Conservation (phyloP, 495 filamentous ascomycete species). For the Beverwykella pulmonaria region DNA sequence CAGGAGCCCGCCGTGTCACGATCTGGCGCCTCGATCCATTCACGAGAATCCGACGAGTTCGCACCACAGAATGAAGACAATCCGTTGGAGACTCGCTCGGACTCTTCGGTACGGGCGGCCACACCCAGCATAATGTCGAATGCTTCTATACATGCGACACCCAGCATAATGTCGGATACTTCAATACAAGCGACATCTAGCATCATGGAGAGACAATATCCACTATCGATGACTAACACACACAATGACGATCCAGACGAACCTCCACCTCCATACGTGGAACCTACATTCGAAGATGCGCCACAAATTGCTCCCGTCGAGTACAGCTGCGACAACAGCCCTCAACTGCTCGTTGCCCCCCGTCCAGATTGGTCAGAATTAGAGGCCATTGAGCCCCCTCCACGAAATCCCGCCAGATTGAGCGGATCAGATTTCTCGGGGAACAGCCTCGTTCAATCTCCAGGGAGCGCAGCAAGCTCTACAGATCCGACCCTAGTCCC, state of each 20-base stretch:
- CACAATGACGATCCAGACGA: conserved; percentile 20
- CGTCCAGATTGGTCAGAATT: conserved; percentile 10
- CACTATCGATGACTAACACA: neutral
- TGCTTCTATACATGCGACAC: neutral
- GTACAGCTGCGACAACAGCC: conserved; percentile 33
- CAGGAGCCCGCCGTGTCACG: conserved; percentile 17
- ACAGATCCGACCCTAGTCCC: conserved; percentile 3
- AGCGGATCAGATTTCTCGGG: neutral
- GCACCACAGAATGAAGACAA: conserved; percentile 15
- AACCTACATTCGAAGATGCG: conserved; percentile 1
- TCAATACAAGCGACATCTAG: conserved; percentile 9
- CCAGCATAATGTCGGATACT: neutral
- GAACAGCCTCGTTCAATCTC: neutral
- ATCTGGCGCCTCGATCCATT: conserved; percentile 18
- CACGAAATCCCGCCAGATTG: conserved; percentile 14
- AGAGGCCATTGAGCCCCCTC: conserved; percentile 4
- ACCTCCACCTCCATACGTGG: conserved; percentile 35
- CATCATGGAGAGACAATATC: conserved; percentile 2
- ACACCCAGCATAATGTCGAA: neutral
- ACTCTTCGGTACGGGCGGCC: conserved; percentile 11
- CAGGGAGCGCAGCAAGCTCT: neutral
- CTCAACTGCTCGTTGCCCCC: conserved; percentile 15
- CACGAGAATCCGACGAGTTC: conserved; percentile 14
- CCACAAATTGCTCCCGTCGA: conserved; percentile 30
- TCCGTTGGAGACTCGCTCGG: conserved; percentile 16